Percentiles rank a stretch among this genome's conserved stretches.
Conservation (phyloP, 768 basidiomycete species). For the Tulasnella sp. region DNA sequence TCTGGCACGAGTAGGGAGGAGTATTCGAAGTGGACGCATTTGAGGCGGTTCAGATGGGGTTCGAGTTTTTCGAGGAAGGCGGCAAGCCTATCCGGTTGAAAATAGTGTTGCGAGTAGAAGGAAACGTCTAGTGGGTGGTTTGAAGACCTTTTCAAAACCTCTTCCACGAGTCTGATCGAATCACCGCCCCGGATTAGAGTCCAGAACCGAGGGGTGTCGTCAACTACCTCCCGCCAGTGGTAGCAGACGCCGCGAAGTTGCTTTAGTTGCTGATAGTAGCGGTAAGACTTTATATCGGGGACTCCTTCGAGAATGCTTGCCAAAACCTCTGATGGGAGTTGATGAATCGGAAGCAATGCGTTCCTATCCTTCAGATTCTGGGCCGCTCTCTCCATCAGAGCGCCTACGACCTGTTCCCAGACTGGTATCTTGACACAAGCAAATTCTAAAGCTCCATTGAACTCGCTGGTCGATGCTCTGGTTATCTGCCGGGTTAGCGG, state of each 20-base stretch:
- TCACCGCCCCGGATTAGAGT: not conserved
- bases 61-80: not conserved
- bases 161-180: not conserved
- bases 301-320: not conserved
- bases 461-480: not conserved
- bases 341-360: not conserved
- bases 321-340: not conserved
- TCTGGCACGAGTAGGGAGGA: not conserved
- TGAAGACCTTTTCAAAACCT: not conserved
- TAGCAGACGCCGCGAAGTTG: not conserved
- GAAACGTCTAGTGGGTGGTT: not conserved
- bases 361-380: not conserved
- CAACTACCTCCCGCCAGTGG: not conserved
- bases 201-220: not conserved
- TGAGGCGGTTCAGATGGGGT: not conserved
- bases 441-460: not conserved
- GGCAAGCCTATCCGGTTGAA: not conserved
- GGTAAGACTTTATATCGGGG: not conserved
- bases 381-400: not conserved
- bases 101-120: not conserved
- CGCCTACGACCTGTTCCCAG: not conserved
- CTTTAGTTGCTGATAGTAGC: not conserved
- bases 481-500: not conserved
- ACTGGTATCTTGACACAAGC: not conserved
- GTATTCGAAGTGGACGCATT: not conserved